phyloP scores from a whole-genome alignment of 2,329 filamentous ascomycete species.

The Bipolaris cookei region DNA sequence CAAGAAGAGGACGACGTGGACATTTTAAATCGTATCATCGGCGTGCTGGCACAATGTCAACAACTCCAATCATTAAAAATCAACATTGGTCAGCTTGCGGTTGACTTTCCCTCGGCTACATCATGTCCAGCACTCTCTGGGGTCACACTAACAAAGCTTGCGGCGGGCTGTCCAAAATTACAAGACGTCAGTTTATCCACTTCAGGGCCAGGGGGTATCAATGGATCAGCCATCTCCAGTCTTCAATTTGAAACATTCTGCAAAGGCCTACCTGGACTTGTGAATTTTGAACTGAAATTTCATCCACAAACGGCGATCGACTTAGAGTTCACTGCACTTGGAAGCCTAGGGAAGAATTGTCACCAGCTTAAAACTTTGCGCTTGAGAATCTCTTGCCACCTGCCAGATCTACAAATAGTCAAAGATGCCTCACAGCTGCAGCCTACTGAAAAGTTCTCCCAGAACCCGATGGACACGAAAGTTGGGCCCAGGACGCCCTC shows the following conservation, averaged over 20 bases:
- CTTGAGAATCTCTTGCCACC: constrained; percentile 33
- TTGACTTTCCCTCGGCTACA: constrained; percentile 32
- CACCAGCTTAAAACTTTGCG: constrained; percentile 34
- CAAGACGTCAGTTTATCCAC: constrained; percentile 36
- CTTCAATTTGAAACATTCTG: constrained; percentile 40
- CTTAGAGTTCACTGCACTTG: constrained; percentile 34
- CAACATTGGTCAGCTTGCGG: constrained; percentile 32
- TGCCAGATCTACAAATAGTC: constrained; percentile 20
- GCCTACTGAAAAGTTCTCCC: neutral
- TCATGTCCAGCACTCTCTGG: constrained; percentile 33
- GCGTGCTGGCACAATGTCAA: constrained; percentile 24
- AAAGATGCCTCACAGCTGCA: neutral
- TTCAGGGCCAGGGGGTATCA: constrained; percentile 36
- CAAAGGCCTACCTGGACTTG: constrained; percentile 28
- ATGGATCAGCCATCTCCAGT: constrained; percentile 36
- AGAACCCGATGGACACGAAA: neutral
- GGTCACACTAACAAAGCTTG: constrained; percentile 27
- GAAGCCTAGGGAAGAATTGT: constrained; percentile 38
- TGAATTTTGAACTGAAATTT: constrained; percentile 35
- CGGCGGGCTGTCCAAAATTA: constrained; percentile 30
- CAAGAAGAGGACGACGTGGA: constrained; percentile 24
- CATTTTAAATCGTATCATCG: constrained; percentile 33
- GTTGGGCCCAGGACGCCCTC: neutral
- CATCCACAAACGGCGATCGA: constrained; percentile 33
- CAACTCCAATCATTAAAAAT: constrained; percentile 33